phyloP scores from a whole-genome alignment of 805 yeast species.

The Teunomyces funiuensis region DNA sequence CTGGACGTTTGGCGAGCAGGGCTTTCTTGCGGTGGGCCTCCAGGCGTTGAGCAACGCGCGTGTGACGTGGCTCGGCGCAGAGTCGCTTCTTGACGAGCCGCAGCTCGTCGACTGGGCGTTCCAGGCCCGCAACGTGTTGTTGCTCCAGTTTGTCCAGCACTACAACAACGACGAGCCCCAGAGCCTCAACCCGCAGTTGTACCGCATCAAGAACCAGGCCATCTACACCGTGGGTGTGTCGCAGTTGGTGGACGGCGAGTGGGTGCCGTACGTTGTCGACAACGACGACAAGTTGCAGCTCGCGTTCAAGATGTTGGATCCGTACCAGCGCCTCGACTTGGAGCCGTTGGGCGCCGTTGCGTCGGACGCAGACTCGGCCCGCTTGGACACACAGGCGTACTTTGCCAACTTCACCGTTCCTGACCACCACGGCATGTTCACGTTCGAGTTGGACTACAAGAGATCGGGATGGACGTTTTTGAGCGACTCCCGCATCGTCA shows the following conservation, averaged over 20 bases:
- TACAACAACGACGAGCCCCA: slow-evolving; percentile 48
- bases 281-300: slow-evolving; percentile 67
- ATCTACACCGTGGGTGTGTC: slow-evolving; percentile 53
- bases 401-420: slow-evolving; percentile 69
- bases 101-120: slow-evolving; percentile 63
- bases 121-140: slow-evolving; percentile 65
- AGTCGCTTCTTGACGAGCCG: slow-evolving; percentile 42
- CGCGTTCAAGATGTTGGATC: slow-evolving; percentile 88
- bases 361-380: slow-evolving; percentile 31
- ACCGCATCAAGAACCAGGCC: slow-evolving; percentile 75
- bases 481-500: slow-evolving; percentile 63
- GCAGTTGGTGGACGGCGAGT: slow-evolving; percentile 46
- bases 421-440: slow-evolving; percentile 96
- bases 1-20: slow-evolving; percentile 85
- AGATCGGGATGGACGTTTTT: slow-evolving; percentile 75
- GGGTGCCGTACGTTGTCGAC: slow-evolving; percentile 61
- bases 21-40: slow-evolving; percentile 68
- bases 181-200: slow-evolving; percentile 40
- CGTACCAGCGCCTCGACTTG: slow-evolving; percentile 82
- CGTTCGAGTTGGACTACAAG: slow-evolving; percentile 75
- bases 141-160: slow-evolving; percentile 54
- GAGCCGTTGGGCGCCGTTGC: slow-evolving; percentile 40
- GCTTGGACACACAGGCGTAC: slow-evolving; percentile 50
- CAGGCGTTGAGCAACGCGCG: slow-evolving; percentile 83
- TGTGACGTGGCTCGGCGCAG: slow-evolving; percentile 76